Evolutionary conservation across 176 grass and related monocot species (phyloP), one percentile per base, ranked within the genome.

Genomic region (Aechmea fasciata): DNA sequence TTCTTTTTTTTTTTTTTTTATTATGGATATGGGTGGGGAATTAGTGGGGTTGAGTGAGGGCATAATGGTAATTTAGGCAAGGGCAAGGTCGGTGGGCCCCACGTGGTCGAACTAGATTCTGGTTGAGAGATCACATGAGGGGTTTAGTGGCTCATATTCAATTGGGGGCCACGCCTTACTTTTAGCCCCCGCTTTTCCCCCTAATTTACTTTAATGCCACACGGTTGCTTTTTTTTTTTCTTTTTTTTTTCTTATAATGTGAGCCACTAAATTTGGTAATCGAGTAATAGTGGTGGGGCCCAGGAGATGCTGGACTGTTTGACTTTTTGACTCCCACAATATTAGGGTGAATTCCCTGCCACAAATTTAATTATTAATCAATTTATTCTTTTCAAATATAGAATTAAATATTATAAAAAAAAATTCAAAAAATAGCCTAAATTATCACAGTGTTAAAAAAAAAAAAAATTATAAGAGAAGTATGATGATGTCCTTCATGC

Each of bases 91-190:
- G 18, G 64, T 13, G 3, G 50, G 50, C 10, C 64, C 20, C 26
- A 66, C 49, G n/a, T 22, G 25, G 63, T 15, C 72, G 72, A 20
- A 77, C 61, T 33, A 51, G 19, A 67, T 66, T 63, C n/a, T 77
- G 68, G 80, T 77, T 83, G 69, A 48, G 74, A 50, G 74, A 83
- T 83, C 81, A 83, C 81, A 83, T 78, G 69, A 78, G 63, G 11
- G 33, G 11, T 47, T 83, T 78, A n/a, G 63, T 73, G 81, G 75
- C 69, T 83, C 65, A 70, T 78, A 65, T 83, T 78, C 59, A 78
- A 73, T 54, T 69, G 63, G 74, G 80, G 81, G 25, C 75, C 81
- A 78, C 74, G 10, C 3, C n/a, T 73, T 64, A 50, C 15, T 50
- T 24, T 10, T 63, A 73, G 33, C 55, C 71, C 71, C 15, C 9